Percentiles rank a stretch among this genome's conserved stretches.
These are phyloP conservation scores for Suillus ampliporus DNA, from an alignment of 768 basidiomycete species.

Conservation along the genomic window DNA sequence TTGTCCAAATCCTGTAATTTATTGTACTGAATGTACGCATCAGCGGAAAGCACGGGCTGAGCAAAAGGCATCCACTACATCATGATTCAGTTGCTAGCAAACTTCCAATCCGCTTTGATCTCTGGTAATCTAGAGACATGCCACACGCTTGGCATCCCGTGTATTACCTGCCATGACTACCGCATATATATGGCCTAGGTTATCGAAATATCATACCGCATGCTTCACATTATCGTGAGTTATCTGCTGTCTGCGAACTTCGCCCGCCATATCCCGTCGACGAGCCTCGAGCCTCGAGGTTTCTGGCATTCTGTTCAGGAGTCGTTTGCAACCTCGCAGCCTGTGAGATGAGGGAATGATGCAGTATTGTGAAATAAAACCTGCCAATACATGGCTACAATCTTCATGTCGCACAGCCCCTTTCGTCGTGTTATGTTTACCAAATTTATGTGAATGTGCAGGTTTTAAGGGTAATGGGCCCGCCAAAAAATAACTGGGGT, in stretches of 20 bases:
- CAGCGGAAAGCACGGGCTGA: conserved; percentile 73
- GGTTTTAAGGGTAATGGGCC: too few relatives aligned
- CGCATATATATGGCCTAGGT: conserved; percentile 24
- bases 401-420: conserved; percentile 82
- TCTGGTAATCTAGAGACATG: not conserved
- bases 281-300: conserved; percentile 35
- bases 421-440: conserved; percentile 81
- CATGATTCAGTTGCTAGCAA: conserved; percentile 15
- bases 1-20: not conserved
- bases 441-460: not conserved
- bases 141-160: not conserved
- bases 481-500: too few relatives aligned
- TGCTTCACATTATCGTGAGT: conserved; percentile 19
- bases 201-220: conserved; percentile 20
- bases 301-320: conserved; percentile 50
- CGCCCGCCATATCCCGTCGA: conserved; percentile 27
- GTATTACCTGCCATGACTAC: conserved; percentile 20
- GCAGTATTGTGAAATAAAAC: not conserved
- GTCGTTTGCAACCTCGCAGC: conserved; percentile 71
- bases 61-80: conserved; percentile 56
- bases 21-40: conserved; percentile 14
- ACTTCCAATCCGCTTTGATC: not conserved
- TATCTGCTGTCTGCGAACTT: conserved; percentile 23
- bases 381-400: conserved; percentile 58
- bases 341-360: conserved; percentile 39